Evolutionary conservation across 208 protist genomes (phyloP), one percentile per base, ranked within the genome.

Genomic region (Crithidia bombi): DNA sequence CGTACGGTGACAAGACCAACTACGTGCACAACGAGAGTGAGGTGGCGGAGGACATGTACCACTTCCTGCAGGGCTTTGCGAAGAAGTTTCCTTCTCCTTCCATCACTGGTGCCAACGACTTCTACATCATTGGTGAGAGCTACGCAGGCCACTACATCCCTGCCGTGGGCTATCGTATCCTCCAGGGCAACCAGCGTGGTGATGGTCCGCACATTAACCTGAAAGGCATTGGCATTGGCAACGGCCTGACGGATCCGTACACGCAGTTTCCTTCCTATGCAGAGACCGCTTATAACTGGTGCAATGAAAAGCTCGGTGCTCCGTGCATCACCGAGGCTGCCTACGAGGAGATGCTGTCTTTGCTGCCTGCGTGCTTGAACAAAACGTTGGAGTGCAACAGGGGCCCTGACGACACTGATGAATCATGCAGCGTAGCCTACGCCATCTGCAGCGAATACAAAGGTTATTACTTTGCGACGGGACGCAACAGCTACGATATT

Each of bases 1-100:
- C 75, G 21, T 93, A 92, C 73, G 76, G 69, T n/a, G 56, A 75
- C 50, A 33, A 35, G 14, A 51, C 52, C 26, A 81, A 90, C 47
- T 85, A 80, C 52, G 87, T 86, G 71, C 69, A 67, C 55, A 89
- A 93, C 79, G 78, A 94, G 66, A 35, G 35, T 19, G 63, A 89
- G 59, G 86, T 95, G 17, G 82, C 90, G 12, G 69, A 93, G 26
- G 90, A 98, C 73, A 91, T 98, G 84, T 95, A 90, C 77, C 21
- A 77, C 41, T 95, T 96, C 69, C 58, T 96, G 39, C 70, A 85
- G 41, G 69, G 69, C 47, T 91, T 97, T 35, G 76, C 63, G 38
- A 35, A 38, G 44, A 23, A 55, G 63, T 85, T 55, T 75, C 81
- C 78, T 74, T 90, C 43, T 21, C 30, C 62, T 0, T 67, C 56